Conservation (phyloP, 345 rosid genomes). For the Schrenkiella parvula region DNA sequence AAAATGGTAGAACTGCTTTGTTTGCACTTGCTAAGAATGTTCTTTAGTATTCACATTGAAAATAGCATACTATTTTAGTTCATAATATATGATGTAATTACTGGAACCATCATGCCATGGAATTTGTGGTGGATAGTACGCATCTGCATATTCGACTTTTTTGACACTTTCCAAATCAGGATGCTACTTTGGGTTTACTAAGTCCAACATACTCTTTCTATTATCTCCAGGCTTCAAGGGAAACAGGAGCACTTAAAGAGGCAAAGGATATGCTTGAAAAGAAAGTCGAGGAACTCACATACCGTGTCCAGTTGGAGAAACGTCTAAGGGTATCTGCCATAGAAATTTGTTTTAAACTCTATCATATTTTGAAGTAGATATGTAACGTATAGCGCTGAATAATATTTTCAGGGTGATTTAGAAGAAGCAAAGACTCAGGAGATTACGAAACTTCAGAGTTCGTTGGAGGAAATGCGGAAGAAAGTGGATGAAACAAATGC, state of each 20-base stretch:
- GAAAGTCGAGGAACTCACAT: constrained; percentile 63
- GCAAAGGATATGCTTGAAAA: constrained; percentile 71
- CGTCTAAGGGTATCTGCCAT: constrained; percentile 48
- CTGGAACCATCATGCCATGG: no score
- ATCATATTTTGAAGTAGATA: constrained; percentile 1
- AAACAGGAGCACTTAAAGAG: constrained; percentile 68
- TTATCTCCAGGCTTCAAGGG: constrained; percentile 55
- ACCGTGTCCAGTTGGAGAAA: constrained; percentile 64
- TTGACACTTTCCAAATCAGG: neutral
- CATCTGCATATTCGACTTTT: neutral
- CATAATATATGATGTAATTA: neutral
- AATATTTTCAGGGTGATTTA: constrained; percentile 43
- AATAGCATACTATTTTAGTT: neutral
- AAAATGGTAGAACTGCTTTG: constrained; percentile 68
- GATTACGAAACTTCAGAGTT: constrained; percentile 44
- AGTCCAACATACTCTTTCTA: neutral
- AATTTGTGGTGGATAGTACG: neutral
- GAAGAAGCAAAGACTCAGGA: constrained; percentile 61
- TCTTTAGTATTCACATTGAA: neutral
- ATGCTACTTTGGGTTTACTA: neutral
- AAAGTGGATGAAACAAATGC: constrained; percentile 49
- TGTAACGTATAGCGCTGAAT: neutral
- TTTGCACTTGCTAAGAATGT: neutral
- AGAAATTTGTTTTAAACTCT: neutral
- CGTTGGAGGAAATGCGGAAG: constrained; percentile 46